Conservation (phyloP, 192 early-diverging fungal genomes). For the Mortierella antarctica region DNA sequence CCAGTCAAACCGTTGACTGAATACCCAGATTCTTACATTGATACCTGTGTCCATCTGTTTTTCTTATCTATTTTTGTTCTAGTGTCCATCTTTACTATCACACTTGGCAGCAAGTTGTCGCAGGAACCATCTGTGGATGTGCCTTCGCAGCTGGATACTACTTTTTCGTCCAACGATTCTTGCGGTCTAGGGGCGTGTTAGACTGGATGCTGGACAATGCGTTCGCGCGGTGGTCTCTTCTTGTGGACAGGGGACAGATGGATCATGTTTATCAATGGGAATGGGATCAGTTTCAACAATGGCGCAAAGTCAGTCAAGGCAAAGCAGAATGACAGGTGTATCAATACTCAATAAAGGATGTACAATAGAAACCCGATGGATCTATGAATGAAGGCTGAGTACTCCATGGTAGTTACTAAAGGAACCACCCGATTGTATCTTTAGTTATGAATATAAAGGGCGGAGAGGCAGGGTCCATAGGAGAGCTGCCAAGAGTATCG, state of each 20-base stretch:
- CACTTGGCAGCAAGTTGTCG: conserved; percentile 72
- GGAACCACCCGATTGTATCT: no score
- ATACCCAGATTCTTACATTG: background rate
- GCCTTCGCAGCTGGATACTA: conserved; percentile 72
- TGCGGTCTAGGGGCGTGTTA: conserved; percentile 54
- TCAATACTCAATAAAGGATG: no score
- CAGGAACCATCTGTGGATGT: conserved; percentile 68
- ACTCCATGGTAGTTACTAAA: no score
- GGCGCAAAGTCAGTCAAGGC: conserved; percentile 30
- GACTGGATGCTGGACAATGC: conserved; percentile 50
- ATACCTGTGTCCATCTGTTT: background rate
- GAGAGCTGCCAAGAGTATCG: conserved; percentile 24
- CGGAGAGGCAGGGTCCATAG: conserved; percentile 7
- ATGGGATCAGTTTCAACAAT: conserved; percentile 41
- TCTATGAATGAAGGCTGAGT: no score
- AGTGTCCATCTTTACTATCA: conserved; percentile 83
- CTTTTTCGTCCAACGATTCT: conserved; percentile 45
- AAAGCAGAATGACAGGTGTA: conserved; percentile 5
- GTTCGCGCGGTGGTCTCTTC: conserved; percentile 19
- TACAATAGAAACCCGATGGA: background rate
- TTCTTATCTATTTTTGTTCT: background rate
- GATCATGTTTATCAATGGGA: conserved; percentile 42
- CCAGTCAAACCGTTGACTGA: background rate
- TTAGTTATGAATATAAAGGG: conserved; percentile 13
- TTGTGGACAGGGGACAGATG: conserved; percentile 35